phyloP scores from a whole-genome alignment of 2,329 filamentous ascomycete genomes.

The Pyrenophora seminiperda region DNA sequence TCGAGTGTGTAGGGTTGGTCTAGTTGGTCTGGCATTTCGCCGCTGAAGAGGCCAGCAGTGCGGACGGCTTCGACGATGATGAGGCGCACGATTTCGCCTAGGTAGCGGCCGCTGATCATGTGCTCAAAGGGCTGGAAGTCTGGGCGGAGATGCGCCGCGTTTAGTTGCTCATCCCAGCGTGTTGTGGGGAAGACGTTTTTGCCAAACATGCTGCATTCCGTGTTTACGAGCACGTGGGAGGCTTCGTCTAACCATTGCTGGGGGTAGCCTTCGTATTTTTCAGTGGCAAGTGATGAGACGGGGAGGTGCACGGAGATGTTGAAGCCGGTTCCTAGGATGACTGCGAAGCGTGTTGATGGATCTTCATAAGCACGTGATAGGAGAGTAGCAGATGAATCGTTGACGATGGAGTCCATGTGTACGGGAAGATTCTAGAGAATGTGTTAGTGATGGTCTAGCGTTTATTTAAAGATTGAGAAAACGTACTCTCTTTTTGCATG shows the following conservation, averaged over 20 bases:
- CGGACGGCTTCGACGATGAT: constrained; percentile 65
- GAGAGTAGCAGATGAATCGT: constrained; percentile 66
- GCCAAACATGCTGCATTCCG: constrained; percentile 70
- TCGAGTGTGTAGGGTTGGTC: constrained; percentile 64
- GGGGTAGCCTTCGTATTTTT: constrained; percentile 63
- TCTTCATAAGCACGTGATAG: constrained; percentile 67
- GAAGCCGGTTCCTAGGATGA: constrained; percentile 68
- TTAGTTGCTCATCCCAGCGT: constrained; percentile 66
- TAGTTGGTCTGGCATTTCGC: constrained; percentile 61
- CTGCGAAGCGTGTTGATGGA: constrained; percentile 64
- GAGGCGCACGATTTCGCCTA: constrained; percentile 67
- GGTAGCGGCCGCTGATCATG: constrained; percentile 66
- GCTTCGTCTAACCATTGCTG: constrained; percentile 61
- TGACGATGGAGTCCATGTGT: constrained; percentile 65
- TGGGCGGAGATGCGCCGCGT: constrained; percentile 60
- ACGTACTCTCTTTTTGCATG: constrained; percentile 58
- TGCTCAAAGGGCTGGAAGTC: constrained; percentile 71
- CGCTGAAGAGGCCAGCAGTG: constrained; percentile 61
- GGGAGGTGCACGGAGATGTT: constrained; percentile 69
- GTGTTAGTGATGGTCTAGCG: constrained; percentile 22
- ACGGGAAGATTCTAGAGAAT: constrained; percentile 57
- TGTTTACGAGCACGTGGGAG: constrained; percentile 68
- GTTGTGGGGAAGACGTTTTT: constrained; percentile 63
- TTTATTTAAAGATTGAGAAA: constrained; percentile 1
- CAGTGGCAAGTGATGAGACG: constrained; percentile 56